Evolutionary conservation across 352 stramenopile genomes (phyloP), one percentile per base, ranked within the genome.

Genomic region (Globisporangium okanoganense): DNA sequence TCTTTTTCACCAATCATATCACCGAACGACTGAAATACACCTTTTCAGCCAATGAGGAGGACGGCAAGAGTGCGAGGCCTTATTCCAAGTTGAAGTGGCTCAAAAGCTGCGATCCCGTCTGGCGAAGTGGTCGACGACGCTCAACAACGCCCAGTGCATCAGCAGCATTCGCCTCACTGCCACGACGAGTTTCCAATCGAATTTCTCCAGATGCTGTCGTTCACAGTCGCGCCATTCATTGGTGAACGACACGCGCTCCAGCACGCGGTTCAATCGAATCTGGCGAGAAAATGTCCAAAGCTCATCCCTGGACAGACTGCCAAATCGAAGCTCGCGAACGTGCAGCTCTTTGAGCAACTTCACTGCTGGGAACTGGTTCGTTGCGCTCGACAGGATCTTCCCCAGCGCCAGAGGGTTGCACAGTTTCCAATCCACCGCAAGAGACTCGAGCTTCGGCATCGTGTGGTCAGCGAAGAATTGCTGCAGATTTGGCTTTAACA

Each of bases 1-100:
- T 43, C 29, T 56, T 56, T 56, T 43, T 27, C 27, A 14, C 48
- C 48, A 56, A 56, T 56, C 31, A 29, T 13, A 16, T 7, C 4
- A 12, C n/a, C 10, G 10, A 3, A 38, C n/a, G n/a, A n/a, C n/a
- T n/a, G n/a, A n/a, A n/a, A n/a, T n/a, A n/a, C n/a, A n/a, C n/a
- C n/a, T 36, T 53, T 53, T 29, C 49, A 43, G 10, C 49, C 49
- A 56, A 56, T 31, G 27, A 43, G 7, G 10, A 22, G 18, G 10
- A 5, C 8, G 49, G 25, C 49, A 56, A 56, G 49, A 56, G 29
- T 40, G 2, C 9, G 18, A 55, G 29, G 29, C 29, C 29, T 33
- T 33, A 7, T 33, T 6, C 6, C 29, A 33, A 33, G 29, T 6
- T 33, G 29, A 22, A 7, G n/a, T n/a, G n/a, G n/a, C n/a, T n/a